These are phyloP conservation scores for Alternaria consortialis DNA, from an alignment of 2,329 filamentous ascomycete genomes.

Conservation along the genomic window DNA sequence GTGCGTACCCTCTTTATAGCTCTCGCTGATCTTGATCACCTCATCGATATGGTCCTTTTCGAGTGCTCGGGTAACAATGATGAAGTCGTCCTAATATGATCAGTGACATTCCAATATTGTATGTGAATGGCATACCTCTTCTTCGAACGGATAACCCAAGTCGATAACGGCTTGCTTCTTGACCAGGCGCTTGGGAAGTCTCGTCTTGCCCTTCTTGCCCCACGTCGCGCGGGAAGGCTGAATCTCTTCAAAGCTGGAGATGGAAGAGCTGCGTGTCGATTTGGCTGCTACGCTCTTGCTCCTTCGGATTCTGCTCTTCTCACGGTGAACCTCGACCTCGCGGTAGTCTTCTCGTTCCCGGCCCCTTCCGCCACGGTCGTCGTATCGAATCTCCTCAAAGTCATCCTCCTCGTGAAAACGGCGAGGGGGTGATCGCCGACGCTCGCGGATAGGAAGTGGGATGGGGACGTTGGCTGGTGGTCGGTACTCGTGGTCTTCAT, in stretches of 20 bases:
- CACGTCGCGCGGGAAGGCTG: conserved; percentile 44
- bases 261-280: conserved; percentile 51
- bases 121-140: conserved; percentile 70
- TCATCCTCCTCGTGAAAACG: conserved; percentile 76
- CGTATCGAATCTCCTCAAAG: conserved; percentile 63
- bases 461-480: conserved; percentile 74
- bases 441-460: conserved; percentile 66
- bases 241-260: conserved; percentile 53
- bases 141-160: conserved; percentile 83
- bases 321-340: conserved; percentile 59
- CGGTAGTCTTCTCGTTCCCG: conserved; percentile 56
- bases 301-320: conserved; percentile 51
- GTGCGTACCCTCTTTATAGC: conserved; percentile 65
- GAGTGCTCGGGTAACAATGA: conserved; percentile 83
- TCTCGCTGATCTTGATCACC: conserved; percentile 81
- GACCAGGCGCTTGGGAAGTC: conserved; percentile 82
- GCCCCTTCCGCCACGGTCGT: conserved; percentile 33
- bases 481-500: conserved; percentile 62
- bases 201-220: conserved; percentile 80
- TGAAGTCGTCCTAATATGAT: conserved; percentile 72
- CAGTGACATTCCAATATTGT: conserved; percentile 35
- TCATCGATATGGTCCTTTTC: conserved; percentile 93
- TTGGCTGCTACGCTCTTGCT: conserved; percentile 44
- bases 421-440: conserved; percentile 56
- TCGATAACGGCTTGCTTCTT: conserved; percentile 83